These are phyloP conservation scores for Penicilliopsis zonata DNA, from an alignment of 495 filamentous ascomycete genomes.

Conservation along the genomic window DNA sequence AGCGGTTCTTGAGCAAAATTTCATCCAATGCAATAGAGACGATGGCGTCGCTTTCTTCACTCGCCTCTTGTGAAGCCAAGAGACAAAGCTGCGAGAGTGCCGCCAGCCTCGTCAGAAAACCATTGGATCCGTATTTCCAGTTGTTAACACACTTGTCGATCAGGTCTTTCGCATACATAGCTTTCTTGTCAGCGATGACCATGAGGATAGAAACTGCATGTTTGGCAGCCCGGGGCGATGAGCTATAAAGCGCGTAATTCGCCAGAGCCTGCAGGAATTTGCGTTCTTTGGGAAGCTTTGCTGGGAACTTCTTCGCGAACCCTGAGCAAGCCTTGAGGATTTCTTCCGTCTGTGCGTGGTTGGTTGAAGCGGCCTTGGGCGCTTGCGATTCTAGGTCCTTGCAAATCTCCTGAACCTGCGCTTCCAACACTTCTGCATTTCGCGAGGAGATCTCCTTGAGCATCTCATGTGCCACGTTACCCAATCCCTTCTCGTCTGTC, in stretches of 20 bases:
- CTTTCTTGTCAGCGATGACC: slow-evolving; percentile 66
- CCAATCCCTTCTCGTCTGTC: slow-evolving; percentile 66
- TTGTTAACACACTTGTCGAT: slow-evolving; percentile 59
- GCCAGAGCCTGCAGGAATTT: slow-evolving; percentile 73
- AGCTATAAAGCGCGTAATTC: slow-evolving; percentile 68
- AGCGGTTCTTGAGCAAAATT: slow-evolving; percentile 58
- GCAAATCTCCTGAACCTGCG: slow-evolving; percentile 86
- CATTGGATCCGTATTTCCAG: slow-evolving; percentile 61
- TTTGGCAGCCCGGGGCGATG: slow-evolving; percentile 75
- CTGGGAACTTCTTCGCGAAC: slow-evolving; percentile 74
- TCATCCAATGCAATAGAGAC: slow-evolving; percentile 67
- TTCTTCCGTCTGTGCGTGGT: slow-evolving; percentile 61
- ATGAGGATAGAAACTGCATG: slow-evolving; percentile 86
- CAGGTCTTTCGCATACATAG: slow-evolving; percentile 78
- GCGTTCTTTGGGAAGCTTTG: slow-evolving; percentile 73
- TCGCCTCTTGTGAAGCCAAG: slow-evolving; percentile 59
- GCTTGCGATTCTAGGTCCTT: slow-evolving; percentile 70
- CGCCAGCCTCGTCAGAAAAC: slow-evolving; percentile 77
- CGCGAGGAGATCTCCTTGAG: slow-evolving; percentile 83
- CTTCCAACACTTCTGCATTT: slow-evolving; percentile 81
- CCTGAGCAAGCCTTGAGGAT: slow-evolving; percentile 86
- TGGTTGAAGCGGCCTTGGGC: slow-evolving; percentile 50
- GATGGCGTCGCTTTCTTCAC: slow-evolving; percentile 62
- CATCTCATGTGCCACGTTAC: slow-evolving; percentile 73
- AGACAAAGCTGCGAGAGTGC: slow-evolving; percentile 74